Conservation (phyloP, 2,329 filamentous ascomycete species). For the Dichotomopilus funicola region DNA sequence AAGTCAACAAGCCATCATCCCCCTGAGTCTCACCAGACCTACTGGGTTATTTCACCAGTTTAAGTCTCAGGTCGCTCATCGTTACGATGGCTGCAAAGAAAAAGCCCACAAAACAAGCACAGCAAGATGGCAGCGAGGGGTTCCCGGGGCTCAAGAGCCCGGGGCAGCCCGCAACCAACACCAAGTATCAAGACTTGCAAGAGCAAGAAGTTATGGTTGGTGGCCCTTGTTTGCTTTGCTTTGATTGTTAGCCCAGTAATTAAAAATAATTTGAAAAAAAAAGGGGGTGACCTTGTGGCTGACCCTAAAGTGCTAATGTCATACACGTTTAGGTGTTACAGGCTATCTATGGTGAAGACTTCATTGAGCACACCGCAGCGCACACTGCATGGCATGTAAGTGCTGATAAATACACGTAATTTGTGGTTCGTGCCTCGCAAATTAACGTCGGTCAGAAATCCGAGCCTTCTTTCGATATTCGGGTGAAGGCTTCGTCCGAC, state of each 20-base stretch:
- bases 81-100: constrained; percentile 46
- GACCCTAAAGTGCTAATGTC: too few relatives aligned
- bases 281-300: too few relatives aligned
- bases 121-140: constrained; percentile 39
- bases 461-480: constrained; percentile 76
- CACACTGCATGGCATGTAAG: constrained; percentile 79
- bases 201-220: constrained; percentile 74
- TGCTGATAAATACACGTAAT: background rate
- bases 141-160: constrained; percentile 46
- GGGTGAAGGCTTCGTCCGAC: constrained; percentile 66
- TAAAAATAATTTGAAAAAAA: too few relatives aligned
- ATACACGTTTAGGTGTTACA: constrained; percentile 40
- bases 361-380: constrained; percentile 62
- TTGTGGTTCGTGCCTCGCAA: background rate
- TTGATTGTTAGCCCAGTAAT: too few relatives aligned
- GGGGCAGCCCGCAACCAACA: constrained; percentile 36
- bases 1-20: background rate
- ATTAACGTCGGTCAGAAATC: constrained; percentile 48
- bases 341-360: constrained; percentile 88
- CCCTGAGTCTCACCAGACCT: constrained; percentile 2
- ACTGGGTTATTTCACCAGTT: background rate
- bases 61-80: background rate
- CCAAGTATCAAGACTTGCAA: constrained; percentile 77
- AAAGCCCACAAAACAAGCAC: constrained; percentile 37
- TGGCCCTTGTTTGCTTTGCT: too few relatives aligned